A percentile compares a stretch with the other conserved stretches of the same genome.
Evolutionary conservation across 495 filamentous ascomycete species (phyloP).

Genomic region (Penicillium longicatenatum): DNA sequence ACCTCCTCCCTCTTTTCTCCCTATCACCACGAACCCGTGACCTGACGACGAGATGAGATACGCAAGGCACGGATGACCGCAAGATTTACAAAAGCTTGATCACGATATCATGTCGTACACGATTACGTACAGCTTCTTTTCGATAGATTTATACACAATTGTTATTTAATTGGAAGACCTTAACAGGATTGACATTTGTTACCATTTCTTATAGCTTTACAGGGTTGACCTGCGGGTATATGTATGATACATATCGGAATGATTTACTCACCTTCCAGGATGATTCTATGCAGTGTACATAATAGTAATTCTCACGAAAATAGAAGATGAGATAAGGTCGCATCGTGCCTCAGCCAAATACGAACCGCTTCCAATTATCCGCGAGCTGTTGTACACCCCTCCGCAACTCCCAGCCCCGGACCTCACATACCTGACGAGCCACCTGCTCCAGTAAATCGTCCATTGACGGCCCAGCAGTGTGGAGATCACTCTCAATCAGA

Average conservation of each 20-base stretch:
- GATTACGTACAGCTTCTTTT: constrained; percentile 21
- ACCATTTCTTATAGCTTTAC: background rate
- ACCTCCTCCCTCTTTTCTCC: background rate
- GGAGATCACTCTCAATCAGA: constrained; percentile 88
- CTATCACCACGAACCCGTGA: constrained; percentile 7
- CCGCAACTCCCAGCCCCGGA: constrained; percentile 77
- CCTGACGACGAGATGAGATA: constrained; percentile 32
- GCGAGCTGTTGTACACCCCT: constrained; percentile 70
- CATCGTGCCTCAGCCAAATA: constrained; percentile 56
- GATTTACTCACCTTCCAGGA: background rate
- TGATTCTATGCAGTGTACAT: background rate
- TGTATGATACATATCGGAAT: background rate
- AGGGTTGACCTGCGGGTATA: background rate
- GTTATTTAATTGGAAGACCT: constrained; percentile 21
- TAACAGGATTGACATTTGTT: background rate
- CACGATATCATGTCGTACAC: constrained; percentile 30
- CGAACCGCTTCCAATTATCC: constrained; percentile 79
- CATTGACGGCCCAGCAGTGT: constrained; percentile 81
- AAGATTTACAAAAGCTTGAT: constrained; percentile 13
- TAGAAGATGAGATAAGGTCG: background rate
- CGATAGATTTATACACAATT: constrained; percentile 25
- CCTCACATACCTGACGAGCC: constrained; percentile 66
- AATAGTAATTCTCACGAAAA: background rate
- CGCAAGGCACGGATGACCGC: constrained; percentile 21
- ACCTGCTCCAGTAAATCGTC: constrained; percentile 76